A percentile compares a stretch with the other conserved stretches of the same genome.
Evolutionary conservation across 192 early-diverging fungal genomes (phyloP).

Genomic region (Mortierella hygrophila): DNA sequence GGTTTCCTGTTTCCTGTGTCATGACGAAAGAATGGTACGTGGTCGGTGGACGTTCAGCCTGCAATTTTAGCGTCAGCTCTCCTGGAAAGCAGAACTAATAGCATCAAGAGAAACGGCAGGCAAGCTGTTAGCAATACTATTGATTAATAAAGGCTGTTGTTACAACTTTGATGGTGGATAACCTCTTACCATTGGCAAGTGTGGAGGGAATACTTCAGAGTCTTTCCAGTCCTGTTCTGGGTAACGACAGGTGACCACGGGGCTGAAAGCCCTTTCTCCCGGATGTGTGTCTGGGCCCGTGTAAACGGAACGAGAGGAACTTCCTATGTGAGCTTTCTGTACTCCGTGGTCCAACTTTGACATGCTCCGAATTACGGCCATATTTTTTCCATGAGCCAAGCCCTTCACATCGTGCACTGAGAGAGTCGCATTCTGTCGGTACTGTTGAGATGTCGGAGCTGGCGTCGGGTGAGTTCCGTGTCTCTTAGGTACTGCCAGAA

Average conservation of each 20-base stretch:
- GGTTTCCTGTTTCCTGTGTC: conserved; percentile 59
- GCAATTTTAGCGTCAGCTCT: conserved; percentile 42
- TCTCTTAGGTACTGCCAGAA: background rate
- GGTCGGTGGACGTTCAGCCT: conserved; percentile 35
- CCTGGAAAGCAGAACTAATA: conserved; percentile 59
- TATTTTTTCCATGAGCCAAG: conserved; percentile 21
- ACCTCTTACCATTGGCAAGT: conserved; percentile 30
- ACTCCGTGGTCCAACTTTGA: conserved; percentile 9
- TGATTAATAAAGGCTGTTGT: background rate
- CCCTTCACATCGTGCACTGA: conserved; percentile 22
- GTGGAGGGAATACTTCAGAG: conserved; percentile 37
- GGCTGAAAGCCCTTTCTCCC: conserved; percentile 34
- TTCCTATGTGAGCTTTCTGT: background rate
- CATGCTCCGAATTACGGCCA: conserved; percentile 12
- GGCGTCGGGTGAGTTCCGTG: background rate
- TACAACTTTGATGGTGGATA: background rate
- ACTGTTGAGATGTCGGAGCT: background rate
- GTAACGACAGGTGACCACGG: conserved; percentile 47
- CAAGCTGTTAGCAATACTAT: background rate
- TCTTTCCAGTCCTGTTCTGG: conserved; percentile 40
- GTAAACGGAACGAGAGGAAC: background rate
- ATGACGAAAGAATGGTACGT: conserved; percentile 61
- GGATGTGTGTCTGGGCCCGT: conserved; percentile 29
- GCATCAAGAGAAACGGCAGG: background rate
- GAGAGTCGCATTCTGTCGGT: conserved; percentile 20